These are phyloP conservation scores for Fusarium hostae DNA, from an alignment of 2,329 filamentous ascomycete species.

Conservation along the genomic window DNA sequence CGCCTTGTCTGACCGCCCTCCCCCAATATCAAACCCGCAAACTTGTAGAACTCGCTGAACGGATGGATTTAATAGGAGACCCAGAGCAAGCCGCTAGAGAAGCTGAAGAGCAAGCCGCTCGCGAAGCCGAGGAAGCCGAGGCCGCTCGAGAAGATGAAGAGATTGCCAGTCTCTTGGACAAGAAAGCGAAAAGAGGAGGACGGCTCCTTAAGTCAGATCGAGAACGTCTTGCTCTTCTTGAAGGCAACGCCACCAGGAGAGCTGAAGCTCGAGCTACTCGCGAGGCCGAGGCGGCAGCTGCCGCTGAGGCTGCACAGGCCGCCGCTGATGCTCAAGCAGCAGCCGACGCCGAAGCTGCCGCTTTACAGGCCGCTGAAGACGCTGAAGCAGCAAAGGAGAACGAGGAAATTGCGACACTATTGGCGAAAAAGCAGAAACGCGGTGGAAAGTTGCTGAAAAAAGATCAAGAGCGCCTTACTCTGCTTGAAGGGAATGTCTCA, in stretches of 20 bases:
- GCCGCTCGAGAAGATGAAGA: slow-evolving; percentile 47
- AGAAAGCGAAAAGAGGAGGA: slow-evolving; percentile 48
- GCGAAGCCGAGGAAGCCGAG: slow-evolving; percentile 40
- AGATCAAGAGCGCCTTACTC: slow-evolving; percentile 36
- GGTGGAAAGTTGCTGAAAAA: slow-evolving; percentile 36
- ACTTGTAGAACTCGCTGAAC: slow-evolving; percentile 58
- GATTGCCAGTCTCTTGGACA: slow-evolving; percentile 54
- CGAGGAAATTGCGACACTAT: slow-evolving; percentile 31
- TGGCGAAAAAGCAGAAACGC: slow-evolving; percentile 38
- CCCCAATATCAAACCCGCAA: slow-evolving; percentile 61
- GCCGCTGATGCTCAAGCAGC: slow-evolving; percentile 30
- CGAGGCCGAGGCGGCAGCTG: slow-evolving; percentile 19
- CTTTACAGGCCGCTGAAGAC: slow-evolving; percentile 47
- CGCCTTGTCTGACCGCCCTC: slow-evolving; percentile 55
- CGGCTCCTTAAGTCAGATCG: slow-evolving; percentile 37
- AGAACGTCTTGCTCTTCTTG: slow-evolving; percentile 34
- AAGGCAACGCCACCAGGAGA: slow-evolving; percentile 40
- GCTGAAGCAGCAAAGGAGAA: slow-evolving; percentile 42
- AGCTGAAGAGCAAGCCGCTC: slow-evolving; percentile 40
- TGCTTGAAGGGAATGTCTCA: slow-evolving; percentile 34
- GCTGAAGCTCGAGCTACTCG: slow-evolving; percentile 41
- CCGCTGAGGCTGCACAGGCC: slow-evolving; percentile 33
- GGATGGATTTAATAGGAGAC: slow-evolving; percentile 49
- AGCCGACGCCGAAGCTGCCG: slow-evolving; percentile 36
- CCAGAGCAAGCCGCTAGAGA: slow-evolving; percentile 38